Evolutionary conservation across 208 protist genomes (phyloP), one percentile per base, ranked within the genome.

Genomic region (Trypanosoma grayi): DNA sequence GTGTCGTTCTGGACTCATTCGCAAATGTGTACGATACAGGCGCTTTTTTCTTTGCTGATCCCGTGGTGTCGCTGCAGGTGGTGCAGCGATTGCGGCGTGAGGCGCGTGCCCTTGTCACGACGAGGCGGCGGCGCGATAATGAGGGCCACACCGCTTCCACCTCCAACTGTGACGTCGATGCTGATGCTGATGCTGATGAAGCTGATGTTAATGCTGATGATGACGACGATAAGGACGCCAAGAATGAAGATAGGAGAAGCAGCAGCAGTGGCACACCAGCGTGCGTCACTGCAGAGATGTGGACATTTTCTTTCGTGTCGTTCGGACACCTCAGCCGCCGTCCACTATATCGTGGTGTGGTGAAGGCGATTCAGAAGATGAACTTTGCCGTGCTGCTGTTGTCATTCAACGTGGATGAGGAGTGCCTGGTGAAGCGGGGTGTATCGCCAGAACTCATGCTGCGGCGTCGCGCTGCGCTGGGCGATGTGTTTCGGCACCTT

Each of bases 321-420:
- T n/a, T n/a, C n/a, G n/a, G n/a, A n/a, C n/a, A n/a, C n/a, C n/a
- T n/a, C n/a, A n/a, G n/a, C n/a, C n/a, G n/a, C n/a, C n/a, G n/a
- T n/a, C n/a, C n/a, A n/a, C n/a, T n/a, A n/a, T n/a, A n/a, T n/a
- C n/a, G n/a, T n/a, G n/a, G n/a, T n/a, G n/a, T n/a, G n/a, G 53
- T 78, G 45, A 86, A 80, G 72, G 79, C 63, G n/a, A 70, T 82
- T 37, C 66, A 77, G 27, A 76, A 80, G 52, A 39, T 76, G 36
- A 74, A 76, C 43, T 66, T 80, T 6, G 52, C 66, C 36, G 44
- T 87, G 13, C 57, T 81, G 13, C 33, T 81, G 18, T 55, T 83
- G 14, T 81, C 73, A 11, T 77, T 77, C 34, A 47, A 76, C 31
- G 77, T 77, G 4, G 51, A 73, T 36, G 70, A 75, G 46, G 47